Conservation (phyloP, 2,329 filamentous ascomycete genomes). For the Aureobasidium sp. region DNA sequence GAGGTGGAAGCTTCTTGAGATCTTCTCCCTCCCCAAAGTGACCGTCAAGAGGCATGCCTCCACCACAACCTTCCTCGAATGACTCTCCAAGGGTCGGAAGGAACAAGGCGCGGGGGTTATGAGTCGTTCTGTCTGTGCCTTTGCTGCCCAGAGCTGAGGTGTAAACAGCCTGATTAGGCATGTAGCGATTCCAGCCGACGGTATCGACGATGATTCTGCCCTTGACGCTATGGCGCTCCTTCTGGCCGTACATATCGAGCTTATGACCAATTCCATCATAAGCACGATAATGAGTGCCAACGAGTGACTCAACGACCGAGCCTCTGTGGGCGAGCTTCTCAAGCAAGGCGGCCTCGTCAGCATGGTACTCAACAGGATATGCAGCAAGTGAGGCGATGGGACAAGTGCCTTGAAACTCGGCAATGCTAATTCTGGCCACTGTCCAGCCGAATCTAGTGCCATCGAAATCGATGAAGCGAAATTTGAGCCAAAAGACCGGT, state of each 20-base stretch:
- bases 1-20: slow-evolving; percentile 18
- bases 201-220: slow-evolving; percentile 48
- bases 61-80: slow-evolving; percentile 19
- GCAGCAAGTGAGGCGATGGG: slow-evolving; percentile 32
- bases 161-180: slow-evolving; percentile 36
- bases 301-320: slow-evolving; percentile 39
- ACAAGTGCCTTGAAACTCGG: slow-evolving; percentile 35
- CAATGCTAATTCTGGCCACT: slow-evolving; percentile 25
- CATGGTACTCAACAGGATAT: slow-evolving; percentile 41
- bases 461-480: slow-evolving; percentile 31
- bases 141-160: slow-evolving; percentile 26
- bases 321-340: slow-evolving; percentile 40
- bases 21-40: slow-evolving; percentile 25
- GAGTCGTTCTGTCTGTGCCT: slow-evolving; percentile 12
- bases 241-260: slow-evolving; percentile 25
- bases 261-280: slow-evolving; percentile 44
- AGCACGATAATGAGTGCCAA: slow-evolving; percentile 44
- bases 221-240: slow-evolving; percentile 40
- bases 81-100: background rate
- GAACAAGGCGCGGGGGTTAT: background rate
- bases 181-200: slow-evolving; percentile 43
- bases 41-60: slow-evolving; percentile 31
- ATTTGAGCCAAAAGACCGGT: slow-evolving; percentile 32
- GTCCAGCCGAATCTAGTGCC: slow-evolving; percentile 33
- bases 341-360: slow-evolving; percentile 33